A percentile compares a stretch with the other conserved stretches of the same genome.
These are phyloP conservation scores for Platanthera zijinensis DNA, from an alignment of 106 monocot species.

Conservation along the genomic window DNA sequence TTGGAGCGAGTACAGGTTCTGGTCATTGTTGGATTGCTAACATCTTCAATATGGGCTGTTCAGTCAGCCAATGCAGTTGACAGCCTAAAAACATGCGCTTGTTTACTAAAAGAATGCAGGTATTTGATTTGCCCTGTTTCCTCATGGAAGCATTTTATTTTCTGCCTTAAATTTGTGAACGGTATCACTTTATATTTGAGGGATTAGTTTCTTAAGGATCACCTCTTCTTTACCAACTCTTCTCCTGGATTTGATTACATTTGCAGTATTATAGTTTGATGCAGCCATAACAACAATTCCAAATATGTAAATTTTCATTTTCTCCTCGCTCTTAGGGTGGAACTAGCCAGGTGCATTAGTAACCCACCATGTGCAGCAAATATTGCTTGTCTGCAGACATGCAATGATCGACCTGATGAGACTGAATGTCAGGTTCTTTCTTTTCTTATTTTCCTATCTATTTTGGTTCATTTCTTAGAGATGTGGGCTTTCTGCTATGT, in stretches of 20 bases:
- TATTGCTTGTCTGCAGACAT: slow-evolving; percentile 90
- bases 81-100: slow-evolving; percentile 54
- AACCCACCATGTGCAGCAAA: slow-evolving; percentile 96
- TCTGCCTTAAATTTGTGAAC: neutral
- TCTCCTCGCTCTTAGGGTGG: slow-evolving; percentile 37
- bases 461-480: neutral
- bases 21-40: slow-evolving; percentile 38
- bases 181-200: neutral
- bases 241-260: neutral
- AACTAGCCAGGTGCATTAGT: slow-evolving; percentile 79
- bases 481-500: neutral
- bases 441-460: slow-evolving; percentile 3
- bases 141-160: neutral
- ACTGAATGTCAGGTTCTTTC: slow-evolving; percentile 86
- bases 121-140: slow-evolving; percentile 11
- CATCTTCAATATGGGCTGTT: slow-evolving; percentile 33
- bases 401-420: slow-evolving; percentile 94
- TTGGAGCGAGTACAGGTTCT: slow-evolving; percentile 23
- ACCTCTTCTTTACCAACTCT: neutral
- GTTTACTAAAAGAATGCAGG: slow-evolving; percentile 86
- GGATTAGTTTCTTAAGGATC: neutral
- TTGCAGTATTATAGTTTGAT: neutral
- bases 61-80: slow-evolving; percentile 74
- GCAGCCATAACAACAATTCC: neutral
- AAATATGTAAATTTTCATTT: neutral